A percentile compares a stretch with the other conserved stretches of the same genome.
Evolutionary conservation across 768 basidiomycete species (phyloP).

Genomic region (Tricholoma hemisulphureum): DNA sequence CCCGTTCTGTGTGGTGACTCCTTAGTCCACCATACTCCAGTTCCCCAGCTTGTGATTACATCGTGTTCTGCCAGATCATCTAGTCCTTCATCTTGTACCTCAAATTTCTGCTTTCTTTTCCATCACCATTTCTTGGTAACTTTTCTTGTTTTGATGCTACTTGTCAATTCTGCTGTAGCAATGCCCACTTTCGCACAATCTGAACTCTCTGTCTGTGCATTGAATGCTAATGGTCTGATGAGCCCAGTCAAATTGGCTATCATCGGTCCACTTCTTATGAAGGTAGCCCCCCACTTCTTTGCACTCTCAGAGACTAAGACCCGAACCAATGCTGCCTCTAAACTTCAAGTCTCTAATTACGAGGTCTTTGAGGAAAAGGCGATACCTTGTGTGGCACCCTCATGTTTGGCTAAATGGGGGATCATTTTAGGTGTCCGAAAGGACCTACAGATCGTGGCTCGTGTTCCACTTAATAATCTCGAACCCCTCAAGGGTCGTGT

Average conservation of each 20-base stretch:
- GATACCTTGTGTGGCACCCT: neutral
- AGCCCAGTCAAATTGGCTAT: constrained; percentile 2
- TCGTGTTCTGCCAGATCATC: neutral
- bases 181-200: neutral
- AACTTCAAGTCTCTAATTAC: neutral
- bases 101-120: neutral
- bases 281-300: constrained; percentile 5
- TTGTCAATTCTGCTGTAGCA: constrained; percentile 2
- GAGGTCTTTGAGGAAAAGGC: constrained; percentile 9
- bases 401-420: constrained; percentile 4
- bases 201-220: neutral
- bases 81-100: neutral
- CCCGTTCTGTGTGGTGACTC: neutral
- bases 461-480: neutral
- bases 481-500: constrained; percentile 7
- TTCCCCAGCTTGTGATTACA: neutral
- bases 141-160: constrained; percentile 3
- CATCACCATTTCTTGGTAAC: neutral
- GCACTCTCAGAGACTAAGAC: constrained; percentile 8
- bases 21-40: neutral
- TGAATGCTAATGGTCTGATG: constrained; percentile 9
- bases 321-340: neutral
- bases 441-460: constrained; percentile 5
- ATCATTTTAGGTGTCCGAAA: constrained; percentile 8
- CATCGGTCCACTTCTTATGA: neutral